Base-by-base conservation (phyloP, 257 asterid genomes). In the Petunia axillaris region DNA sequence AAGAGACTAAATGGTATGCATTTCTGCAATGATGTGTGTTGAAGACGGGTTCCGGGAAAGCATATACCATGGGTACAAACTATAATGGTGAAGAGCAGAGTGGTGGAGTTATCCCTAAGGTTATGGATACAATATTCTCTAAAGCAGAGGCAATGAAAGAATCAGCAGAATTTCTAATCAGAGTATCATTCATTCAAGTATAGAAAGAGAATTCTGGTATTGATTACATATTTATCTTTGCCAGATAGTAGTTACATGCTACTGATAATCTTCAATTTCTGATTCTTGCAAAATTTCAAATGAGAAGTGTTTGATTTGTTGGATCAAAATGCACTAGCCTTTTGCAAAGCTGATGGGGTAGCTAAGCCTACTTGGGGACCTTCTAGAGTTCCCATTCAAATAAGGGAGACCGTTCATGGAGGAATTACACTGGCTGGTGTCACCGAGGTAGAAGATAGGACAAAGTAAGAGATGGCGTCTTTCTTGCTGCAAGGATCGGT, bases 41-140 rank as follows among this genome's bases (percentile, higher is more conserved):
- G 78, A 83, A 96, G 99, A 96, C 99, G 11, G 99, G 99, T 37
- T 96, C 99, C 0, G 99, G 99, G 13, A 96, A 96, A 85, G 94
- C 99, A 0, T 96, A 94, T 79, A 96, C 99, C 1, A 96, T 96
- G 99, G 99, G 99, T 1, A 96, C 99, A 14, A 96, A 96, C 73
- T 96, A 92, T 77, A 94, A 92, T n/a, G 98, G 98, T 1, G 98
- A 94, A 81, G 99, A 90, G 53, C 91, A 89, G 4, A 85, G 82
- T 40, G 85, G 77, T 60, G 98, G 97, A 6, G 94, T 96, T 63
- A 92, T 96, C 71, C 99, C 99, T 15, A 89, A 80, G 80, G 99
- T 96, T 2, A 96, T 96, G 94, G 94, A 96, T 58, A 85, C 92
- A 8, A 94, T 94, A 60, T 96, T 92, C 84, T 87, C 97, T 0